A percentile compares a stretch with the other conserved stretches of the same genome.
phyloP scores from a whole-genome alignment of 176 grass and related monocot genomes.

The Pontederia paniculata region DNA sequence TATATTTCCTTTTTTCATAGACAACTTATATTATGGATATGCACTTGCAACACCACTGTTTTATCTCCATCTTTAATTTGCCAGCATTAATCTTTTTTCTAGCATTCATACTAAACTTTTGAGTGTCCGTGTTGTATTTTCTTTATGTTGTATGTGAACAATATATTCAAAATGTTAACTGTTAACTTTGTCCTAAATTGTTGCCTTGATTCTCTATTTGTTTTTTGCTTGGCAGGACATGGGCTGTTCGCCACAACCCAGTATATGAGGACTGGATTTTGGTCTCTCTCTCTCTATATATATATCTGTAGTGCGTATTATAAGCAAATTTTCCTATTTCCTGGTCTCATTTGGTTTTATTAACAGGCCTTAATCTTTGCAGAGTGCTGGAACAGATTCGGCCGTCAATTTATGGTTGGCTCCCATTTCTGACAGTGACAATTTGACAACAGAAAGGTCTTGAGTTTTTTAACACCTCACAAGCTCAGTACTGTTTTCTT shows the following conservation, averaged over 20 bases:
- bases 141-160: too few species aligned
- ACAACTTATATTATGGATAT: too few species aligned
- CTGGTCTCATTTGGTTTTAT: constrained; percentile 2
- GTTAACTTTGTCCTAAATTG: too few species aligned
- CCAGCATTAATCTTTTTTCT: too few species aligned
- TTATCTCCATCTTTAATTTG: too few species aligned
- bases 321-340: background rate
- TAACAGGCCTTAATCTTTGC: constrained; percentile 26
- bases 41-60: too few species aligned
- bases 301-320: background rate
- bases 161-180: too few species aligned
- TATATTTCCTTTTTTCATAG: constrained; percentile 18
- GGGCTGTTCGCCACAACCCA: constrained; percentile 73
- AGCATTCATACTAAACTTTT: too few species aligned
- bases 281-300: constrained; percentile 29
- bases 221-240: constrained; percentile 67
- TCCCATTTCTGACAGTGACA: constrained; percentile 30
- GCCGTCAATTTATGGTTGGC: constrained; percentile 93
- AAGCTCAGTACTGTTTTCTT: background rate
- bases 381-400: constrained; percentile 99
- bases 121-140: too few species aligned
- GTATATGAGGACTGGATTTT: constrained; percentile 74
- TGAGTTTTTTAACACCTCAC: background rate
- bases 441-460: constrained; percentile 65
- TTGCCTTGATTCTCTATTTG: background rate